A percentile compares a stretch with the other conserved stretches of the same genome.
phyloP scores from a whole-genome alignment of 768 basidiomycete species.

The Phylloporus arenicola region DNA sequence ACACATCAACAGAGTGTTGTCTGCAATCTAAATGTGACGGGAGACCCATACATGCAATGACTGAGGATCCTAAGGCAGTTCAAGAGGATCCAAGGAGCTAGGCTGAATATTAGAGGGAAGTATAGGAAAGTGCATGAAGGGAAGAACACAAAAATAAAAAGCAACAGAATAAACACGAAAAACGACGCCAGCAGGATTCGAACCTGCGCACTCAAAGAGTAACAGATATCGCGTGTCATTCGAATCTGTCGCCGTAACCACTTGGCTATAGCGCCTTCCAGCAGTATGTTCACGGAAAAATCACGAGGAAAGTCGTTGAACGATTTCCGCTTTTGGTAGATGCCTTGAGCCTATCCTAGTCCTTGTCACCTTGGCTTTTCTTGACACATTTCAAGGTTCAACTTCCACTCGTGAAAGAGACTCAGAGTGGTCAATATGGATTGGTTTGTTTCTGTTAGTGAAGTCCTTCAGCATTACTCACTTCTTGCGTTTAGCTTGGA shows the following conservation, averaged over 20 bases:
- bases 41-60: too few relatives aligned
- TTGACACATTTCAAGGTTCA: too few relatives aligned
- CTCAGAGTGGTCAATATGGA: slow-evolving; percentile 44
- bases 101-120: background rate
- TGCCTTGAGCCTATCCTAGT: background rate
- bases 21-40: background rate
- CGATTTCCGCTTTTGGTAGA: slow-evolving; percentile 5
- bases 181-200: slow-evolving; percentile 39
- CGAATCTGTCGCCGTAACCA: slow-evolving; percentile 77
- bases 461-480: background rate
- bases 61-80: too few relatives aligned
- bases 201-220: slow-evolving; percentile 38
- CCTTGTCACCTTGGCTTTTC: too few relatives aligned
- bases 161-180: slow-evolving; percentile 1
- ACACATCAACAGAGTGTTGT: background rate
- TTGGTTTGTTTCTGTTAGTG: slow-evolving; percentile 34
- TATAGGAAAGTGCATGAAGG: background rate
- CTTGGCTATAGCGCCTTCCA: slow-evolving; percentile 59
- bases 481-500: slow-evolving; percentile 49
- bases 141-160: background rate
- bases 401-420: background rate
- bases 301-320: background rate
- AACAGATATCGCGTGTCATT: slow-evolving; percentile 34
- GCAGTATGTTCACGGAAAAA: background rate
- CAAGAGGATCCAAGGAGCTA: background rate